A percentile compares a stretch with the other conserved stretches of the same genome.
Conservation (phyloP, 2,329 filamentous ascomycete genomes). For the Xenosphaeropsis pyriputrescens region DNA sequence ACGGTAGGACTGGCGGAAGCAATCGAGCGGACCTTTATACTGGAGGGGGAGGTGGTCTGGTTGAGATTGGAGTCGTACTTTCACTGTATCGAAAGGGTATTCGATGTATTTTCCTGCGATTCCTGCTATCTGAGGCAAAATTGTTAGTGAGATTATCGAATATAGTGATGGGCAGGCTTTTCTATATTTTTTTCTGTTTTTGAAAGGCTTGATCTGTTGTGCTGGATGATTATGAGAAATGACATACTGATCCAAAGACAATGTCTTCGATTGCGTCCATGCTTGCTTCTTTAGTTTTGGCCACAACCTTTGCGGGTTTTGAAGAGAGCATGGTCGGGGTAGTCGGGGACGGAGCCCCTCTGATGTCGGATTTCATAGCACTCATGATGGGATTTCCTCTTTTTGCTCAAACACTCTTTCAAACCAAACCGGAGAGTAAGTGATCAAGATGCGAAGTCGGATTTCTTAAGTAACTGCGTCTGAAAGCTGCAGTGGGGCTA, state of each 20-base stretch:
- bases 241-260: constrained; percentile 66
- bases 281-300: constrained; percentile 8
- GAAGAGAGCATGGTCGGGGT: too few species aligned
- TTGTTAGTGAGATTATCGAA: not conserved
- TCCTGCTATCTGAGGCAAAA: constrained; percentile 49
- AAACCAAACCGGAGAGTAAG: too few species aligned
- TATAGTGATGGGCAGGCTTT: not conserved
- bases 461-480: too few species aligned
- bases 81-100: constrained; percentile 97
- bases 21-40: constrained; percentile 81
- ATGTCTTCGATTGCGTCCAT: constrained; percentile 69
- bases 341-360: too few species aligned
- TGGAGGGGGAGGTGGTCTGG: constrained; percentile 67
- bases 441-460: too few species aligned
- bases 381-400: too few species aligned
- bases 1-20: constrained; percentile 74
- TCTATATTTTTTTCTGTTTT: too few species aligned
- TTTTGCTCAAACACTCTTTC: too few species aligned
- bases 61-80: constrained; percentile 94
- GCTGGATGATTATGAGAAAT: not conserved
- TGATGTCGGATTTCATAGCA: too few species aligned
- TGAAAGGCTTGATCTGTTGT: not conserved
- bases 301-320: not conserved
- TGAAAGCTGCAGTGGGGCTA: too few species aligned
- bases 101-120: constrained; percentile 92